Evolutionary conservation across 352 stramenopile genomes (phyloP), one percentile per base, ranked within the genome.

Genomic region (Globisporangium irregulare): DNA sequence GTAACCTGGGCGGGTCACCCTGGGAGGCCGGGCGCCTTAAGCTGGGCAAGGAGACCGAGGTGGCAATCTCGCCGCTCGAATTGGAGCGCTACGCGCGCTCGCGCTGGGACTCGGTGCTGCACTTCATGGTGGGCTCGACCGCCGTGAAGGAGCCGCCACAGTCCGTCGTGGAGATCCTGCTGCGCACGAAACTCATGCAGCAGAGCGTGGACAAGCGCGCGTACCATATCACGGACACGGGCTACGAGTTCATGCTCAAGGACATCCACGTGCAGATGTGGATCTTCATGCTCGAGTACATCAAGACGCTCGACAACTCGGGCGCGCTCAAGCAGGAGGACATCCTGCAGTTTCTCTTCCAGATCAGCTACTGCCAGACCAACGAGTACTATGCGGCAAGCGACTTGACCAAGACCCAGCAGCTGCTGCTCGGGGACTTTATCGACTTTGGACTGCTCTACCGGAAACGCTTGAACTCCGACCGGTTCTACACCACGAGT

Each of bases 211-310:
- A 92, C 61, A 80, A 80, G 22, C 79, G 79, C 62, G 73, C 89
- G 55, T 79, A 95, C 43, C 86, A 93, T 72, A 94, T 95, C 66
- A 95, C 89, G 43, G 85, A 95, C 74, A 93, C 86, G 53, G 89
- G 90, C 55, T 96, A 96, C 76, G 88, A 97, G 76, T 97, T 97
- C 69, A 95, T 97, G 90, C 78, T 97, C 62, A 95, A 96, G 70
- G 89, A 97, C 53, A 93, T 96, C 55, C 90, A 97, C 80, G 81
- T 95, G 65, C 90, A 97, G 68, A 94, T 94, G 78, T 97, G 90
- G 90, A 95, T 95, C 69, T 95, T 97, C 62, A 91, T 97, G 77
- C 73, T 95, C 51, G 86, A 95, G 73, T 95, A 95, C 67, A 97
- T 97, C 64, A 87, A 87, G 46, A 93, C 86, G 60, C 79, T 94